phyloP scores from a whole-genome alignment of 768 basidiomycete species.

The Favolaschia claudopus region DNA sequence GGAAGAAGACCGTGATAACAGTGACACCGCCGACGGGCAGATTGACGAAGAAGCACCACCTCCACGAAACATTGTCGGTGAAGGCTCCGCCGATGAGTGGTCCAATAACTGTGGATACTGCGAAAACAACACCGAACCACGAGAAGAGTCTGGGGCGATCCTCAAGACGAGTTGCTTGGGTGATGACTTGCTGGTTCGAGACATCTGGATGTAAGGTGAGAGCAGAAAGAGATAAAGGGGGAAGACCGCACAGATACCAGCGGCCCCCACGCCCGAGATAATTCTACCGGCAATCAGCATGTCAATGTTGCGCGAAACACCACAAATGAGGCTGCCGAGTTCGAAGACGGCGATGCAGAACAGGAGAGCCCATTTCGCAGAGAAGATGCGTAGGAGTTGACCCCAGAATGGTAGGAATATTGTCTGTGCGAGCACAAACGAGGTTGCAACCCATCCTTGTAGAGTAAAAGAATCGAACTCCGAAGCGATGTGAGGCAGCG shows the following conservation, averaged over 20 bases:
- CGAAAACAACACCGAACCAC: constrained; percentile 38
- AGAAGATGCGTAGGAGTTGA: constrained; percentile 37
- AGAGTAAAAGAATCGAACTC: neutral
- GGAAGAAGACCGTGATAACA: constrained; percentile 11
- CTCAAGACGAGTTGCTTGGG: constrained; percentile 35
- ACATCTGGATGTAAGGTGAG: neutral
- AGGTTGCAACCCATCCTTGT: constrained; percentile 19
- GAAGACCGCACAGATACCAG: constrained; percentile 31
- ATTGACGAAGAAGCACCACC: constrained; percentile 23
- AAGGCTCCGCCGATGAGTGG: neutral
- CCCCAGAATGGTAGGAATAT: constrained; percentile 37
- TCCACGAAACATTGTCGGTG: constrained; percentile 5
- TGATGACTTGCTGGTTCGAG: constrained; percentile 19
- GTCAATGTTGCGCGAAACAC: constrained; percentile 33
- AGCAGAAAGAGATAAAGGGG: neutral
- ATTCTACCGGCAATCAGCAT: constrained; percentile 49
- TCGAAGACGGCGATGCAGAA: constrained; percentile 42
- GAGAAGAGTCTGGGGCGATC: constrained; percentile 43
- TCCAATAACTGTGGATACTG: constrained; percentile 20
- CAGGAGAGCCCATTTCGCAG: constrained; percentile 36
- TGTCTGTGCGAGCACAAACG: constrained; percentile 33
- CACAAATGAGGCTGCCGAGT: constrained; percentile 49
- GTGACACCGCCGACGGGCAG: constrained; percentile 30
- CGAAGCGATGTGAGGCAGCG: constrained; percentile 37
- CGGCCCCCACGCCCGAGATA: constrained; percentile 50